A percentile compares a stretch with the other conserved stretches of the same genome.
Evolutionary conservation across 2,329 filamentous ascomycete species (phyloP).

Genomic region (Cladosporium sp.): DNA sequence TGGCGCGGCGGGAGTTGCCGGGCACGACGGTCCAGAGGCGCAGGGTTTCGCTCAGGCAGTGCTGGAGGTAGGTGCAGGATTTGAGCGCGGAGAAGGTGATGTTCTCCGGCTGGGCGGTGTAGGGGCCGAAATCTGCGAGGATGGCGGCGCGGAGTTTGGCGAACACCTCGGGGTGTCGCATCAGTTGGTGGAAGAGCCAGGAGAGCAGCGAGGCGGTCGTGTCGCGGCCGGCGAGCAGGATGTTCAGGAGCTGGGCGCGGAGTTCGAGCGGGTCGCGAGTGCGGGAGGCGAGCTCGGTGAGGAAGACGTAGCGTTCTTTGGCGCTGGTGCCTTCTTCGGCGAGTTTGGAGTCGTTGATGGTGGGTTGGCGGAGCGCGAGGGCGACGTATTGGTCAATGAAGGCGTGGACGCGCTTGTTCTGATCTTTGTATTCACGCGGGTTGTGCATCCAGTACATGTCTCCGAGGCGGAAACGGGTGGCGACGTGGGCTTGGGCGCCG

Average conservation of each 20-base stretch:
- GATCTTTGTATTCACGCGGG: constrained; percentile 34
- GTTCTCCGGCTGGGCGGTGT: constrained; percentile 36
- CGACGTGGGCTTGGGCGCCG: constrained; percentile 36
- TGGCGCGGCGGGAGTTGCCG: constrained; percentile 69
- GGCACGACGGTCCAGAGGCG: constrained; percentile 76
- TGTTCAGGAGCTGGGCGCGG: constrained; percentile 44
- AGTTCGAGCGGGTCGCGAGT: constrained; percentile 42
- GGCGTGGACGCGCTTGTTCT: constrained; percentile 38
- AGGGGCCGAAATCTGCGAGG: constrained; percentile 43
- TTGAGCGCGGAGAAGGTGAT: constrained; percentile 61
- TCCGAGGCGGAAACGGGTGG: constrained; percentile 35
- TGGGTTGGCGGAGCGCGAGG: constrained; percentile 36
- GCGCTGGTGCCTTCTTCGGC: constrained; percentile 22
- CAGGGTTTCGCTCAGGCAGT: constrained; percentile 51
- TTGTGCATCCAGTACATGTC: constrained; percentile 35
- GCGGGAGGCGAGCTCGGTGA: constrained; percentile 43
- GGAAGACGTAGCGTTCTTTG: constrained; percentile 43
- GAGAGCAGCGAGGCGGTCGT: constrained; percentile 52
- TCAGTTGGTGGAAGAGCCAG: constrained; percentile 52
- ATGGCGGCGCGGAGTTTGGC: constrained; percentile 47
- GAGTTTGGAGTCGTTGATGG: constrained; percentile 17
- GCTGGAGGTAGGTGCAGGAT: constrained; percentile 60
- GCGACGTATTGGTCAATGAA: constrained; percentile 46
- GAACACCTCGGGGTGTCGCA: constrained; percentile 48
- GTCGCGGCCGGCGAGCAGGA: constrained; percentile 67